phyloP scores from a whole-genome alignment of 345 rosid species.

The Eucalyptus curtisii region DNA sequence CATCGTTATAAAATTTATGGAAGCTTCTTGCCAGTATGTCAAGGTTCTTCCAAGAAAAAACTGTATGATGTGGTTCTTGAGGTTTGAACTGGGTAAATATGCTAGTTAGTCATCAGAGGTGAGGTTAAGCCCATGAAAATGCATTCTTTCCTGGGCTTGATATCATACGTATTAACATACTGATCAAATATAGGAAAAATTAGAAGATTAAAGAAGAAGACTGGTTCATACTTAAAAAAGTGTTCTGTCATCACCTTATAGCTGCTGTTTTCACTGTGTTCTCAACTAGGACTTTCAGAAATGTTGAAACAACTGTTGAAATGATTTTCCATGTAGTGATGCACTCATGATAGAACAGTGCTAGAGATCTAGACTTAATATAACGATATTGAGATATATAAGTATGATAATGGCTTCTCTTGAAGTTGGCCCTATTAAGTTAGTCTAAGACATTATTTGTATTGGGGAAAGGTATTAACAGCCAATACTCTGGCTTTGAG shows the following conservation, averaged over 20 bases:
- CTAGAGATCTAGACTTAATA: not conserved
- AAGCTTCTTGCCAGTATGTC: not conserved
- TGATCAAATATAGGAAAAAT: not conserved
- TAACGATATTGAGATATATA: not conserved
- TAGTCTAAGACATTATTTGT: not conserved
- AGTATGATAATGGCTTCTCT: not conserved
- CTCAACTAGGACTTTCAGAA: not conserved
- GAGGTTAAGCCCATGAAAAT: not conserved
- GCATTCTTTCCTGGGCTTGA: not conserved
- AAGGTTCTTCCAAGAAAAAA: not conserved
- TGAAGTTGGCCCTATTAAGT: not conserved
- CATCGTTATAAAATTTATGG: not conserved
- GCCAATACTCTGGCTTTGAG: not conserved
- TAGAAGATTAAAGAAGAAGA: not conserved
- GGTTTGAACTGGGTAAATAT: not conserved
- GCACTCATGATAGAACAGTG: not conserved
- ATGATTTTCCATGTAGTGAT: not conserved
- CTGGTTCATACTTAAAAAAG: not conserved
- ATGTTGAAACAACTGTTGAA: not conserved
- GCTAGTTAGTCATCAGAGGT: not conserved
- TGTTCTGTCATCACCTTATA: not conserved
- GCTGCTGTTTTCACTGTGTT: not conserved
- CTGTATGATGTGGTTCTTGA: not conserved
- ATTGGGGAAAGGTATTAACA: not conserved
- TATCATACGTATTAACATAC: not conserved